A percentile compares a stretch with the other conserved stretches of the same genome.
These are phyloP conservation scores for Oryza glaberrima DNA, from an alignment of 176 grass and related monocot species.

Conservation along the genomic window DNA sequence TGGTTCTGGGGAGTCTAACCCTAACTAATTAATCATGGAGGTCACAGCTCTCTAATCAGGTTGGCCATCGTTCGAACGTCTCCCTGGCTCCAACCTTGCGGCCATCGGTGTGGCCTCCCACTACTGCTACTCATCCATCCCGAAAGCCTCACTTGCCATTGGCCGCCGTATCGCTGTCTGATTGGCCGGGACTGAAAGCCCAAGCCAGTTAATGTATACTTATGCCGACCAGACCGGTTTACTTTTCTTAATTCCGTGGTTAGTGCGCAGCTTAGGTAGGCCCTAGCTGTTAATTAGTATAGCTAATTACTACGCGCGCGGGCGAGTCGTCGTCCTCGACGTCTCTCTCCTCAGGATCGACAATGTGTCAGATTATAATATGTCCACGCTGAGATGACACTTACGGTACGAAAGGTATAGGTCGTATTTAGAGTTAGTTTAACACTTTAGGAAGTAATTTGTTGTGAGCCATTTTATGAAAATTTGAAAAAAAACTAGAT, in stretches of 20 bases:
- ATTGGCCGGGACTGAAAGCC: constrained; percentile 39
- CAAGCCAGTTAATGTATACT: constrained; percentile 21
- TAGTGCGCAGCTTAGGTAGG: constrained; percentile 17
- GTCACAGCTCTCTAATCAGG: not conserved
- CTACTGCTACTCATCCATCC: not conserved
- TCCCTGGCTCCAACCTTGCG: not conserved
- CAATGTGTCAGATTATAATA: not conserved
- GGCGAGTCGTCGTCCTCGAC: not conserved
- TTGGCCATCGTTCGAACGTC: not conserved
- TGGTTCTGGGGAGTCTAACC: constrained; percentile 44
- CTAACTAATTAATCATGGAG: constrained; percentile 28
- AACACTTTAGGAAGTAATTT: no score
- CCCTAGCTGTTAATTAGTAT: not conserved
- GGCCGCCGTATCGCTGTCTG: constrained; percentile 43
- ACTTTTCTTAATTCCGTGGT: constrained; percentile 32
- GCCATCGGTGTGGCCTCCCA: constrained; percentile 39
- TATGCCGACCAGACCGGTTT: constrained; percentile 45
- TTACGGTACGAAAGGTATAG: constrained; percentile 21
- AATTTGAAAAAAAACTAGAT: no score
- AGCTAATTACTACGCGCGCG: no score
- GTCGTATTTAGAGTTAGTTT: no score
- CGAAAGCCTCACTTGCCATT: constrained; percentile 34
- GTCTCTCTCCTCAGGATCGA: not conserved
- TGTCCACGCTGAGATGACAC: constrained; percentile 1
- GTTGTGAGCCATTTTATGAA: no score